phyloP scores from a whole-genome alignment of 2,329 filamentous ascomycete species.

The Fusarium sp. region DNA sequence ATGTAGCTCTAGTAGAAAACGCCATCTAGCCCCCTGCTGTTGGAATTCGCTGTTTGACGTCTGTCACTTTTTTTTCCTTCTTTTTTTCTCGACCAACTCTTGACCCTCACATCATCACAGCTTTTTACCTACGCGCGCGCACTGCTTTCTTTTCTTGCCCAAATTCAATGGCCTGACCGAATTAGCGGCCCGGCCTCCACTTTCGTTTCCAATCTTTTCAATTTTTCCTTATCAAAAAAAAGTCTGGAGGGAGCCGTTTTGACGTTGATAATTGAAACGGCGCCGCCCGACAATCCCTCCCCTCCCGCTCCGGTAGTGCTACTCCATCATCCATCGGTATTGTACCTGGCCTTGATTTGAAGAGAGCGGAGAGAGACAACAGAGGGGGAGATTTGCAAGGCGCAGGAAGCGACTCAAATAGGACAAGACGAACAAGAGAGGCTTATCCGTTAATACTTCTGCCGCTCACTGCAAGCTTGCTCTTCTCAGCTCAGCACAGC shows the following conservation, averaged over 20 bases:
- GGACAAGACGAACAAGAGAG: conserved; percentile 1
- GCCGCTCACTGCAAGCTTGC: background rate
- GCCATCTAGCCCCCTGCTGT: background rate
- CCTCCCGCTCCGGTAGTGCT: conserved; percentile 2
- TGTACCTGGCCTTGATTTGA: background rate
- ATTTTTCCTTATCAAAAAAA: background rate
- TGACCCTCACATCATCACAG: background rate
- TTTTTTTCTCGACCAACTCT: conserved; percentile 3
- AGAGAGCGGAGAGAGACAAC: background rate
- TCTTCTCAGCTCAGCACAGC: background rate
- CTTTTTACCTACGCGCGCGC: background rate
- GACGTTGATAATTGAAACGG: conserved; percentile 16
- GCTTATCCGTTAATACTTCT: background rate
- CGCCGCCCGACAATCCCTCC: conserved; percentile 15
- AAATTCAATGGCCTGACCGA: conserved; percentile 23
- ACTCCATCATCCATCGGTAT: background rate
- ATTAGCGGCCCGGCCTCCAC: conserved; percentile 8
- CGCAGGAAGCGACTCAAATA: conserved; percentile 12
- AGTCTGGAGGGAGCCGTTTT: background rate
- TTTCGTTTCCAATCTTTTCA: conserved; percentile 14
- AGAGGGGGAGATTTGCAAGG: background rate
- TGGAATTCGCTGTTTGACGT: conserved; percentile 8
- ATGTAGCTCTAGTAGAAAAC: background rate
- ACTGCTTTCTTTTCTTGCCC: background rate
- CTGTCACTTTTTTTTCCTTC: background rate